Evolutionary conservation across 768 basidiomycete species (phyloP), one percentile per base, ranked within the genome.

Genomic region (Sarcomyxa edulis): DNA sequence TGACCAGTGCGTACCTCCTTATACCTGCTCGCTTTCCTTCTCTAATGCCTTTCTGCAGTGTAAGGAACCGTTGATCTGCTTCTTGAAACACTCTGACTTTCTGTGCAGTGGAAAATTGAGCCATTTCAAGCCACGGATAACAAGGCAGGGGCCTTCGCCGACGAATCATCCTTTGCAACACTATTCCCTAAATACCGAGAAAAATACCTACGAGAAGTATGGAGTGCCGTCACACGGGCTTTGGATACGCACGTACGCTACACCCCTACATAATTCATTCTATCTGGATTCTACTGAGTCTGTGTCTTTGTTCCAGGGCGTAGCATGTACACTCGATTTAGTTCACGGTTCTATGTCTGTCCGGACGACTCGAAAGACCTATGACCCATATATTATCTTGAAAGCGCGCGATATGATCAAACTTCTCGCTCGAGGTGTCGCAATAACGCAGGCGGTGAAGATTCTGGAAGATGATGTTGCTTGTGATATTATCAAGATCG

Each of bases 161-260:
- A 98, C 59, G 96, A 99, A 67, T 96, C 93, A 3, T 95, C 92
- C 0, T 99, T 98, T 53, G 95, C 95, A 7, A 95, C 96, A 1
- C 76, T 99, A 7, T 99, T 99, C 62, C 96, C 96, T 9, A 98
- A 96, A 62, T 98, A 98, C 57, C 78, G 96, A 49, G 96, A 99
- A 74, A 92, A 86, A 54, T 98, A 98, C 54, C 66, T 99, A 34
- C 77, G 92, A 30, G 92, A 98, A 59, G 83, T 87, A 35, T 99
- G 96, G 96, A 81, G 85, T 48, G 84, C 83, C 2, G 88, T 95
- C 8, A 95, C 93, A 0, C 73, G 75, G 42, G 78, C 88, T 8
- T 61, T 99, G 33, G 93, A 97, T 29, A 47, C 77, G 11, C 81
- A 92, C 61, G 92, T 91, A 51, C 32, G 70, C 43, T 29, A 15